These are phyloP conservation scores for Rhypophila decipiens DNA, from an alignment of 495 filamentous ascomycete species.

Conservation along the genomic window DNA sequence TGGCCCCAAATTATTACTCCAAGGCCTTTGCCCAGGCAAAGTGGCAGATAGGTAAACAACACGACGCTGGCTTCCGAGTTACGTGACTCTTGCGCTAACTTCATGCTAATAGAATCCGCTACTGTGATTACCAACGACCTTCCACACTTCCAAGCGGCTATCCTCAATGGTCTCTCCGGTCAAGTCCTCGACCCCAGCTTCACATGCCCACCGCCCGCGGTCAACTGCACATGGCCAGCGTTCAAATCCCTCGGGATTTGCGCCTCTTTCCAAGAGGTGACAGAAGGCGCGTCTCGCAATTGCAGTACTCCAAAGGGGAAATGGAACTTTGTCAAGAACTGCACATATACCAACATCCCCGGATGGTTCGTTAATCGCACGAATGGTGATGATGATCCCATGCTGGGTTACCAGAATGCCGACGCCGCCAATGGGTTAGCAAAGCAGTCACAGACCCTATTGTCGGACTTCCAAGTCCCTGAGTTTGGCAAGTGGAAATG, in stretches of 20 bases:
- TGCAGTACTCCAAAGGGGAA: background rate
- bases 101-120: background rate
- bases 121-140: background rate
- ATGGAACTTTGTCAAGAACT: background rate
- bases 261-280: background rate
- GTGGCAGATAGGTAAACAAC: background rate
- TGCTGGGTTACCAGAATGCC: background rate
- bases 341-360: background rate
- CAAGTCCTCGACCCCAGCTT: background rate
- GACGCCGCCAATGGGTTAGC: background rate
- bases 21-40: background rate
- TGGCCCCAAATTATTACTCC: background rate
- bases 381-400: background rate
- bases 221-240: conserved; percentile 5
- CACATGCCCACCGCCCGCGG: conserved; percentile 8
- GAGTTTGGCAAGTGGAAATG: too few relatives aligned
- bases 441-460: too few relatives aligned
- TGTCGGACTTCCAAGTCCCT: too few relatives aligned
- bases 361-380: background rate
- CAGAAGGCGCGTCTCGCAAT: background rate
- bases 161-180: conserved; percentile 4
- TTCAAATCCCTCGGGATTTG: conserved; percentile 13
- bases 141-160: background rate
- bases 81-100: background rate
- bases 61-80: too few relatives aligned